Evolutionary conservation across 805 yeast species (phyloP), one percentile per base, ranked within the genome.

Genomic region (Ogataea kodamae): DNA sequence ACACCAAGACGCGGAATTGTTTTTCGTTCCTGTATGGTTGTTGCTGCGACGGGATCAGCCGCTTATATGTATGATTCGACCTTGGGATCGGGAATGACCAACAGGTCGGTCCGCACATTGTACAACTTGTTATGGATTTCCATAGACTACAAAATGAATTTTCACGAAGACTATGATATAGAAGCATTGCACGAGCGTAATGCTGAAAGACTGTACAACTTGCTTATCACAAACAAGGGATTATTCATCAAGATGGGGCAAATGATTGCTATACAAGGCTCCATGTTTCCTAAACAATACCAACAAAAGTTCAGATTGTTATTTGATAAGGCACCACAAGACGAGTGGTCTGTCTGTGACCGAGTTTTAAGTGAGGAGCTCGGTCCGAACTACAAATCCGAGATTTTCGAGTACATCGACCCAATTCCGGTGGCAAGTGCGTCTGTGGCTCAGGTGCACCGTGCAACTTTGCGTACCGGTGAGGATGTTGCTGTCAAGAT

Each of bases 181-280:
- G 70, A 67, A 13, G 68, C 68, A 0, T 55, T 83, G 7, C 92
- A 83, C 45, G 76, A 74, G 37, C 56, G 73, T 17, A 72, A 74
- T 22, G 74, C 90, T 4, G 68, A 65, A 12, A 53, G 77, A 26
- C 46, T 77, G 32, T 65, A 64, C 44, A 49, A 68, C 26, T 52
- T 77, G 32, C 50, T 76, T 36, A 52, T 55, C 22, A 49, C 49
- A 9, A 76, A 76, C 49, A 72, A 69, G 43, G 82, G 83, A 2
- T 64, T 84, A 12, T 84, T 81, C 51, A 78, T 84, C 54, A 83
- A 83, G 54, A 57, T 81, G 46, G 94, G 92, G 15, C 92, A 83
- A 64, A 79, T 84, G 32, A 68, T 83, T 28, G 90, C 92, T 3
- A 76, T 82, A 49, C 92, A 84, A 53, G 78, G 86, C 1, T 59